Base-by-base conservation (phyloP, 768 basidiomycete species). In the Hygrophoropsis aurantiaca region DNA sequence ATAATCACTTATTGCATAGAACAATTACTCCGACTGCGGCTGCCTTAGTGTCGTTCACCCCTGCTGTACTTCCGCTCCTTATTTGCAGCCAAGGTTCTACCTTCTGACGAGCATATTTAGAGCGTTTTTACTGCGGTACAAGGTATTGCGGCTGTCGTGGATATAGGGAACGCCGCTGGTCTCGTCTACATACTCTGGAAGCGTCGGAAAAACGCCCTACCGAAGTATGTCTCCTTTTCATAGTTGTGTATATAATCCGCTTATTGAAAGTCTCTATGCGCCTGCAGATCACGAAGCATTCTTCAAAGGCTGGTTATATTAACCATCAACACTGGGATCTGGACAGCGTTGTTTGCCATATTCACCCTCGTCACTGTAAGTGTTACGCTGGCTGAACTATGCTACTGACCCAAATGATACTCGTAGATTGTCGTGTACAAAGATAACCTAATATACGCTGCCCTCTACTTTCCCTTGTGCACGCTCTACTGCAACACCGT, bases 401-500 rank as follows among this genome's bases (percentile, higher is more conserved):
- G 27, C 7, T 13, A 13, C 27, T 30, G 7, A 6, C 27, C 27
- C 13, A 13, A 30, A 13, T 30, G 30, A 24, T 10, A 16, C 19
- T 32, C 5, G n/a, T 19, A 52, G 50, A 38, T 42, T 11, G 18
- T 54, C 20, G 40, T 16, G 10, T 46, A 38, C 21, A 40, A 41
- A 11, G 25, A 11, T 11, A 55, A 43, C 7, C 10, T 40, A 0
- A 19, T 51, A 11, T 55, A 43, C 25, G 52, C 38, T 4, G 36
- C 36, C 1, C 26, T 54, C 9, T 47, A 47, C 21, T 55, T 48
- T 13, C 46, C 42, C 1, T 46, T 51, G 11, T 44, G 55, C 16
- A 30, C 53, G 5, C 42, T 45, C 15, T 56, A 47, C 33, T 56
- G 53, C 45, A 48, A 48, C 26, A 42, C 42, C 10, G 40, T 51